A percentile compares a stretch with the other conserved stretches of the same genome.
Evolutionary conservation across 1,284 basidiomycete species (phyloP).

Genomic region (Wallemia ichthyophaga): DNA sequence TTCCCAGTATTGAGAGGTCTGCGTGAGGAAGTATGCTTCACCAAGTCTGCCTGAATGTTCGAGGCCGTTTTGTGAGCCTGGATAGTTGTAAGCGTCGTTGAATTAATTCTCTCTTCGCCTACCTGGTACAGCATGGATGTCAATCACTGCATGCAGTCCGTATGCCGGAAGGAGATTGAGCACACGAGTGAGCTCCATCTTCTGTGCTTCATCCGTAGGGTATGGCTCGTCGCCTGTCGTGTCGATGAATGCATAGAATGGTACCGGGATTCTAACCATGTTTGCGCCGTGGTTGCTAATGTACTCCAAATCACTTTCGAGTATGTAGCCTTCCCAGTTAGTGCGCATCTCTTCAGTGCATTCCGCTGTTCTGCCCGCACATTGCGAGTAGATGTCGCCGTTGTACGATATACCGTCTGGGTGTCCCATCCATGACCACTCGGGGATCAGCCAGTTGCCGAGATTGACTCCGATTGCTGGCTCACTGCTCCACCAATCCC

Average conservation of each 20-base stretch:
- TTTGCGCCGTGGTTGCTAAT: not conserved
- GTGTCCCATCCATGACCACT: not conserved
- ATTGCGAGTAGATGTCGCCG: not conserved
- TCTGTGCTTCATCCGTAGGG: not conserved
- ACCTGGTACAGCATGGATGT: slow-evolving; percentile 1
- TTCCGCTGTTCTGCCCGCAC: not conserved
- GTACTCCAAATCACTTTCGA: not conserved
- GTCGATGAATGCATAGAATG: not conserved
- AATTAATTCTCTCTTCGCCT: not conserved
- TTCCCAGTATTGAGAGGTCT: not conserved
- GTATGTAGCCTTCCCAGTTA: not conserved
- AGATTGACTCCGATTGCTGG: not conserved
- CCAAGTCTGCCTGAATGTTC: not conserved
- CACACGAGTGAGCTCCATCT: not conserved
- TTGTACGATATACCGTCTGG: not conserved
- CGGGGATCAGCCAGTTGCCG: not conserved
- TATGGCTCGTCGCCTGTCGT: not conserved
- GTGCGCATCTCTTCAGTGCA: not conserved
- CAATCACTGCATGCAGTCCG: not conserved
- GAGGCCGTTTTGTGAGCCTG: not conserved
- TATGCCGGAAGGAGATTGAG: not conserved
- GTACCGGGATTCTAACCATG: not conserved
- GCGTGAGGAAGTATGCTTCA: slow-evolving; percentile 1
- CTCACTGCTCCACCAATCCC: not conserved
- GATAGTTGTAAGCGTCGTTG: not conserved